Percentiles rank a stretch among this genome's conserved stretches.
These are phyloP conservation scores for Fusarium sp. DNA, from an alignment of 2,329 filamentous ascomycete genomes.

Conservation along the genomic window DNA sequence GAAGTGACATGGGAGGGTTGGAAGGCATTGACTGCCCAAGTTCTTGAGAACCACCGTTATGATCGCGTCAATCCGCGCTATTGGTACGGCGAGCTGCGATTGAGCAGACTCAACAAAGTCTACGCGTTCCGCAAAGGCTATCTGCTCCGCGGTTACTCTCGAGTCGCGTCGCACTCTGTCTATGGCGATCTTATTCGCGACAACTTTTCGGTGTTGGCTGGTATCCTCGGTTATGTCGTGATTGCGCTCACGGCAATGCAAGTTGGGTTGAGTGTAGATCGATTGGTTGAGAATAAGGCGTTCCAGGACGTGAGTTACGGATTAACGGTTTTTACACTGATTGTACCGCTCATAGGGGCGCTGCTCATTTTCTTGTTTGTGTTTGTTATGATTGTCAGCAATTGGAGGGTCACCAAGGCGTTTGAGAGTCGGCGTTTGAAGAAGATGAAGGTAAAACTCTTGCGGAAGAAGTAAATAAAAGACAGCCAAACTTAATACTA, in stretches of 20 bases:
- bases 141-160: constrained; percentile 30
- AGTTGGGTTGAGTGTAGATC: constrained; percentile 25
- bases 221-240: constrained; percentile 36
- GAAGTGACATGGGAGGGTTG: constrained; percentile 55
- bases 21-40: constrained; percentile 46
- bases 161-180: constrained; percentile 33
- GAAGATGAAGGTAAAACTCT: constrained; percentile 26
- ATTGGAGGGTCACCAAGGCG: constrained; percentile 31
- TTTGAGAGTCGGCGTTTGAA: constrained; percentile 26
- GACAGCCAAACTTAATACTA: not conserved
- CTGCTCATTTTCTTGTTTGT: constrained; percentile 28
- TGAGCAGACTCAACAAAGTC: constrained; percentile 54
- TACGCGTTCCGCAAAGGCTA: constrained; percentile 30
- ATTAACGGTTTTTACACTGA: constrained; percentile 28
- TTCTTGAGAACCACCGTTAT: constrained; percentile 49
- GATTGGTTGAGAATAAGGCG: constrained; percentile 1
- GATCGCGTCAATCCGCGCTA: constrained; percentile 54
- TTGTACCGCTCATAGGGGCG: constrained; percentile 31
- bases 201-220: constrained; percentile 36
- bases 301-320: constrained; percentile 33
- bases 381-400: constrained; percentile 33
- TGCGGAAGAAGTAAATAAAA: not conserved
- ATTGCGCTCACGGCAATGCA: constrained; percentile 38
- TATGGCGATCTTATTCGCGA: constrained; percentile 35
- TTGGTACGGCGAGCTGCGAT: constrained; percentile 57